A percentile compares a stretch with the other conserved stretches of the same genome.
Conservation (phyloP, 306 rosid species). For the Notholithocarpus densiflorus region DNA sequence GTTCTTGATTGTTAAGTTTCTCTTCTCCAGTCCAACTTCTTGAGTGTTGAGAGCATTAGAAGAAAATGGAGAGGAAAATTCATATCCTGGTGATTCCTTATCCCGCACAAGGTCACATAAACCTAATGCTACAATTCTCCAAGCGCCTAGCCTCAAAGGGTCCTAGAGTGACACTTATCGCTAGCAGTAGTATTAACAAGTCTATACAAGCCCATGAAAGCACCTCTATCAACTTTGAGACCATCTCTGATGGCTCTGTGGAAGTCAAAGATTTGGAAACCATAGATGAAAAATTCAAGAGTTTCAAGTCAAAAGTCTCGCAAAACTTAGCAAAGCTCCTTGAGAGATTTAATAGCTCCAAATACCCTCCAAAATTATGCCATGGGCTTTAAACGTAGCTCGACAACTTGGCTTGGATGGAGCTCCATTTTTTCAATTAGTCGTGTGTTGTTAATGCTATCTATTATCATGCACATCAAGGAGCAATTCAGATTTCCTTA, state of each 20-base stretch:
- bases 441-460: slow-evolving; percentile 5
- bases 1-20: no score
- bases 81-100: slow-evolving; percentile 17
- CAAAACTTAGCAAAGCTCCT: neutral
- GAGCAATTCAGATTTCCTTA: neutral
- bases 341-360: neutral
- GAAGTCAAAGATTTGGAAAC: neutral
- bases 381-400: slow-evolving; percentile 31
- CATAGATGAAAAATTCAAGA: neutral
- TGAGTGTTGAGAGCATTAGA: neutral
- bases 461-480: slow-evolving; percentile 5
- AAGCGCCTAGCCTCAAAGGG: slow-evolving; percentile 24
- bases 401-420: slow-evolving; percentile 12
- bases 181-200: neutral
- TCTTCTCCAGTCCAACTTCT: no score
- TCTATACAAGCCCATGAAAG: neutral
- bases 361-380: slow-evolving; percentile 5
- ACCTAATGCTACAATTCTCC: slow-evolving; percentile 29
- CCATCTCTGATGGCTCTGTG: slow-evolving; percentile 20
- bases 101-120: slow-evolving; percentile 27
- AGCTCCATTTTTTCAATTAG: slow-evolving; percentile 29
- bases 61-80: neutral
- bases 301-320: neutral
- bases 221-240: neutral
- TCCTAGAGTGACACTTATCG: slow-evolving; percentile 17